Base-by-base conservation (phyloP, 1,139 yeast species). In the Candida sp. region DNA sequence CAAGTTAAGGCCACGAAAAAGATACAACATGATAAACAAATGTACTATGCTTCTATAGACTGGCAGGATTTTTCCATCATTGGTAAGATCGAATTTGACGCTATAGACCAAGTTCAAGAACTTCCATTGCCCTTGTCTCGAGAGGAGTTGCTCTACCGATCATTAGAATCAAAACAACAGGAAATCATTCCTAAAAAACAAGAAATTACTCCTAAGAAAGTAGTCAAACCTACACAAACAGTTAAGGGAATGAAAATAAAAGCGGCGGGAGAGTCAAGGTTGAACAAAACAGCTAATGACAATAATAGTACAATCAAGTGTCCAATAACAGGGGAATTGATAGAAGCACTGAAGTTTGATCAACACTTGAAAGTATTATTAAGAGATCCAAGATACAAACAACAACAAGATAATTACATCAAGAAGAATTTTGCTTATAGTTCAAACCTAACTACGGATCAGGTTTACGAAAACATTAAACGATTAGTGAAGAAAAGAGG, bases 61-160 rank as follows among this genome's bases (percentile, higher is more conserved):
- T 93, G 99, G 99, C 84, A 84, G 48, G 88, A 87, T 49, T 90
- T 90, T 57, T 69, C 75, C 2, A 70, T 89, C 15, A 86, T 87
- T 3, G 90, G 84, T 40, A 81, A 84, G 1, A 71, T 89, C 9
- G 79, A 76, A 43, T 85, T 90, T 54, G 81, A 80, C 33, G 82
- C 81, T 2, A 70, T 82, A 1, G 96, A 88, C 58, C 72, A 74
- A 44, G 81, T 77, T 12, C 75, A 77, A 6, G 85, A 80, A 42
- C 65, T 86, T 44, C 80, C 86, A 1, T 61, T 69, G 2, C 93
- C 97, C 0, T 56, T 84, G 45, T 66, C 73, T n/a, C 58, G 81
- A 47, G 73, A 79, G 5, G 85, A 83, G 35, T 67, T 87, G 38
- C 77, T 84, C 53, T 77, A 76, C 54, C 70, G 95, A 44, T 73